Evolutionary conservation across 1,139 yeast species (phyloP), one percentile per base, ranked within the genome.

Genomic region (Pneumocystis wakefieldiae): DNA sequence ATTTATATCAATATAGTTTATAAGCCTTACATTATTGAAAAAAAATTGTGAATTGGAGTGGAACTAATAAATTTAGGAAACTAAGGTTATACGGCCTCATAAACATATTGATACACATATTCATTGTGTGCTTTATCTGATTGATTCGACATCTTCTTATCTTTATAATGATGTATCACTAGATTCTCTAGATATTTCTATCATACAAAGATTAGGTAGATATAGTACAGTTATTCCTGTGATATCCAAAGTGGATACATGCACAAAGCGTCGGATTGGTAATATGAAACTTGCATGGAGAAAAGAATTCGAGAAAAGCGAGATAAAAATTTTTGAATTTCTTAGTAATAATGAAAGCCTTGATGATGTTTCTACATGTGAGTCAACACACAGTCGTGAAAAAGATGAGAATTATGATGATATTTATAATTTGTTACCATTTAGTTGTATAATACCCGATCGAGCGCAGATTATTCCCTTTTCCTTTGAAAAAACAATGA

Each of bases 61-160:
- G 19, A 24, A 24, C 28, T 48, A 15, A 48, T 14, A 48, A 48
- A 3, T 4, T 19, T 57, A 57, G 59, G 59, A 57, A 57, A 57
- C 41, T 15, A 57, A 57, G 28, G 59, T 57, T 39, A 24, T 24
- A 28, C 29, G 59, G n/a, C 7, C 42, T 10, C 38, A 57, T 37
- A 57, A 57, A 39, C 12, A 48, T 24, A 48, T 57, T 1, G 59
- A 57, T 29, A 57, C 59, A 12, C 59, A 57, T 57, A 57, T 57
- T 37, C 59, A 57, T 39, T 57, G 59, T 39, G 59, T 57, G 28
- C 24, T 57, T 37, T 57, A 57, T 29, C 14, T 57, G 41, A 37
- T 57, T 8, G 59, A 57, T 57, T 36, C 59, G 28, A 37, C 29
- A 19, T 37, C 41, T 28, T 19, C 59, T 57, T 48, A 24, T 48